Conservation (phyloP, 306 rosid genomes). For the Purshia tridentata region DNA sequence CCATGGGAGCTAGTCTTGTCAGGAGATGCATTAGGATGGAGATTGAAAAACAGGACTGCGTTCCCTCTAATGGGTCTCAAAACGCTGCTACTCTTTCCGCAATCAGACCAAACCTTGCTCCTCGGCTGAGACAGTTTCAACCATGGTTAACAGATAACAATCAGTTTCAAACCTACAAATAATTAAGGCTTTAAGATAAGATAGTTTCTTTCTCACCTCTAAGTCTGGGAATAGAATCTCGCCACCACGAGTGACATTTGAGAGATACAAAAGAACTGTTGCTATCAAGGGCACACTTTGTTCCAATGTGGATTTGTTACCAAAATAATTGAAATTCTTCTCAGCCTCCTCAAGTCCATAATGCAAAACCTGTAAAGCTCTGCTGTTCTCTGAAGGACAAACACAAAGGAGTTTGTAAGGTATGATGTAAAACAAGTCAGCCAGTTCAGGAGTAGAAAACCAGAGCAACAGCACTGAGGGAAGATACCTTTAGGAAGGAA, state of each 20-base stretch:
- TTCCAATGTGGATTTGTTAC: conserved; percentile 44
- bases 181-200: background rate
- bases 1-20: conserved; percentile 62
- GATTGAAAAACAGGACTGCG: conserved; percentile 70
- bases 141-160: conserved; percentile 10
- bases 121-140: conserved; percentile 43
- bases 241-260: conserved; percentile 63
- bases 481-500: conserved; percentile 83
- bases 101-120: conserved; percentile 44
- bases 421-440: conserved; percentile 3
- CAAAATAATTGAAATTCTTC: conserved; percentile 36
- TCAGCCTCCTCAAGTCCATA: conserved; percentile 39
- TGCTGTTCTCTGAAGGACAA: conserved; percentile 57
- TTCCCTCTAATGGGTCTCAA: conserved; percentile 71
- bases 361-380: conserved; percentile 50
- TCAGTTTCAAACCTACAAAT: conserved; percentile 2
- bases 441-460: background rate
- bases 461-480: conserved; percentile 4
- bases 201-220: conserved; percentile 42
- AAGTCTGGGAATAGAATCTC: conserved; percentile 64
- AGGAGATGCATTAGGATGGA: conserved; percentile 48
- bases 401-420: conserved; percentile 11
- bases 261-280: conserved; percentile 74
- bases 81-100: conserved; percentile 35
- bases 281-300: conserved; percentile 58